Evolutionary conservation across 805 yeast genomes (phyloP), one percentile per base, ranked within the genome.

Genomic region (Torulaspora franciscae): DNA sequence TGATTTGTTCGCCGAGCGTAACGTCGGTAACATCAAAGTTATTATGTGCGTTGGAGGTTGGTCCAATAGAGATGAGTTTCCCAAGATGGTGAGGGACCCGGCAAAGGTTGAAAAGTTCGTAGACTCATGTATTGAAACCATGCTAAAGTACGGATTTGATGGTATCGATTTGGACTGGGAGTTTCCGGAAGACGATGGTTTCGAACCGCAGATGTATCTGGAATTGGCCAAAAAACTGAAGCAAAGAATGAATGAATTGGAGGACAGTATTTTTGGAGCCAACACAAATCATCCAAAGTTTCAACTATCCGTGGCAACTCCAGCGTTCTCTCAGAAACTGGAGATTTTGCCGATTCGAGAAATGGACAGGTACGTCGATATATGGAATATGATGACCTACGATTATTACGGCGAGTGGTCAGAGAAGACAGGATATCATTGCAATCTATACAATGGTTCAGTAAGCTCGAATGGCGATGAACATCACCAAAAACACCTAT

Each of bases 81-180:
- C 80, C 0, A 65, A 62, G 1, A 72, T 73, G 3, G 60, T 69
- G 0, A 72, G 76, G 45, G 61, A 61, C 17, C 61, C 67, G 0
- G 42, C 35, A 1, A 68, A 65, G 37, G 49, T 81, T 6, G 57
- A 60, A 1, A 59, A 34, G 0, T 86, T 90, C 61, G 75, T 80
- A 2, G 40, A 57, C 1, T 70, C 83, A 0, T 67, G 80, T 0
- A 68, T 77, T 0, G 61, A 64, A 0, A 62, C 76, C 19, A 69
- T 87, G 61, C 45, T 63, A 2, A 64, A 71, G 35, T 76, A 77
- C 58, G 82, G 84, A 0, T 81, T 93, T 57, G 97, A 93, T 62
- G 98, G 99, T 0, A 68, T 91, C 37, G 98, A 93, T 63, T 67
- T 91, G 24, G 99, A 91, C 66, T 91, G 96, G 96, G 99, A 91